These are phyloP conservation scores for Ceratobasidium sp. DNA, from an alignment of 1,284 basidiomycete genomes.

Conservation along the genomic window DNA sequence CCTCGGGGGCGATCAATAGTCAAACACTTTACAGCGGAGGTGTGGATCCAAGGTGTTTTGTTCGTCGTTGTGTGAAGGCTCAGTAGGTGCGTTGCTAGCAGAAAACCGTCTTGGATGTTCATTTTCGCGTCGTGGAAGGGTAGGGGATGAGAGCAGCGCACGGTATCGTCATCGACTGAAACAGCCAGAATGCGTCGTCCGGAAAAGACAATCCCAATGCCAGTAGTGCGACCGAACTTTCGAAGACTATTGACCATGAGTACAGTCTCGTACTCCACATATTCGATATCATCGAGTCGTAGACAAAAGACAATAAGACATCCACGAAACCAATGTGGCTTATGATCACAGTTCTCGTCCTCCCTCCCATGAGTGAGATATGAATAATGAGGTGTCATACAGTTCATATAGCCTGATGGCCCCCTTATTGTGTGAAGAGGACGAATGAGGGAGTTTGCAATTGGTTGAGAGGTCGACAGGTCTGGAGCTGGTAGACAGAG, in stretches of 20 bases:
- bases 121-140: not conserved
- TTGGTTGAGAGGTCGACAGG: too few species aligned
- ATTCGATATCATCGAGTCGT: not conserved
- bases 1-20: not conserved
- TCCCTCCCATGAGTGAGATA: not conserved
- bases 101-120: conserved; percentile 5
- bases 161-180: not conserved
- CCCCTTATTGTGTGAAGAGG: not conserved
- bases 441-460: not conserved
- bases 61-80: not conserved
- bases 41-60: not conserved
- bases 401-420: not conserved
- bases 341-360: not conserved
- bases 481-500: not conserved
- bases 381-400: not conserved
- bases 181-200: conserved; percentile 22
- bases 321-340: conserved; percentile 12
- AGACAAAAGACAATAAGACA: conserved; percentile 16
- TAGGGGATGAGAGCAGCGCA: conserved; percentile 5
- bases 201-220: conserved; percentile 20
- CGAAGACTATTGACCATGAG: not conserved
- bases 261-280: not conserved
- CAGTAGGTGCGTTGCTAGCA: conserved; percentile 14
- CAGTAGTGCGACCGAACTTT: not conserved
- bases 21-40: not conserved